Evolutionary conservation across 2,329 filamentous ascomycete species (phyloP), one percentile per base, ranked within the genome.

Genomic region (Sclerotinia spermophila): DNA sequence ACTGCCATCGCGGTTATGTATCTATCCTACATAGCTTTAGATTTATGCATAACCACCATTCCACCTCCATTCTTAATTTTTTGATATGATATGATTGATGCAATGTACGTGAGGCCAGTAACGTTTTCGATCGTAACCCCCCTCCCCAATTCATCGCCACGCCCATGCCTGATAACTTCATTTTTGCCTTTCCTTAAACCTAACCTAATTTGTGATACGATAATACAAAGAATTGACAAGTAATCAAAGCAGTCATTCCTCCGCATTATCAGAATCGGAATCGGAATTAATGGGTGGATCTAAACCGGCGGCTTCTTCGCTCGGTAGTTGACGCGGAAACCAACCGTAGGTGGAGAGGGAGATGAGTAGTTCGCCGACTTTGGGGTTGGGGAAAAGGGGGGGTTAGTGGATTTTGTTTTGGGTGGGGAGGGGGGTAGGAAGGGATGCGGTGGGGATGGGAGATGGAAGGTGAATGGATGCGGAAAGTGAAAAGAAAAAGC

Each of bases 291-390:
- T 44, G 33, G 67, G 61, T 3, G 74, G 73, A 24, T 73, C 72
- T 3, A 78, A n/a, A 2, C 77, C 77, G 19, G 72, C 76, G 0
- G 74, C 74, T 17, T 45, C 75, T 33, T 78, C 76, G 59, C 76
- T 78, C 7, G 77, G 77, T 35, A 79, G 67, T 59, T 78, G 76
- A 56, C 81, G 79, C 17, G 84, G 84, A 75, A 82, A 82, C 81
- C 81, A 82, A 10, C 81, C 81, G 72, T 77, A 80, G 55, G 75
- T 75, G 7, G 62, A 69, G 17, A 82, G 76, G 72, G 81, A 77
- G 53, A 82, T 75, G 67, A 72, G 74, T 42, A 81, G 74, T 72
- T 80, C 78, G 4, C 80, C 80, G 58, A 81, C 19, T 33, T 35
- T 1, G 19, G 35, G 11, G 35, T 6, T 2, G 27, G 55, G 33